A percentile compares a stretch with the other conserved stretches of the same genome.
phyloP scores from a whole-genome alignment of 805 yeast genomes.

The Komagataella phaffii region DNA sequence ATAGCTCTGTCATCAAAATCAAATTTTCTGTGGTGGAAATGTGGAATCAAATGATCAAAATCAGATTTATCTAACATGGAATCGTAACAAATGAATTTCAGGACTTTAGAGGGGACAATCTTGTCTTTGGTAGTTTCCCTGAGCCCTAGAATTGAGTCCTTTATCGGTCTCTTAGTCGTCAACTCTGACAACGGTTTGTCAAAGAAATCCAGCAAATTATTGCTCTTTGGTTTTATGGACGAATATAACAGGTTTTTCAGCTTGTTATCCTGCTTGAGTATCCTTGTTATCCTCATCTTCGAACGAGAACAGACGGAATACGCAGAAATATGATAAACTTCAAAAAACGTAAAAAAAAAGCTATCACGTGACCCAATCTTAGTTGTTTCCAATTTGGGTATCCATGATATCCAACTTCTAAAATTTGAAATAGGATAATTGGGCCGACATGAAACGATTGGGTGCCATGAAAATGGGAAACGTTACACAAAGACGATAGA shows the following conservation, averaged over 20 bases:
- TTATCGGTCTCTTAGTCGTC: neutral
- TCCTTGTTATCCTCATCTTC: neutral
- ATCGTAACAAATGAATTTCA: neutral
- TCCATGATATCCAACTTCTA: neutral
- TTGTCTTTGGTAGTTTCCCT: neutral
- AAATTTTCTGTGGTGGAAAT: neutral
- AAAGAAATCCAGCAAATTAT: neutral
- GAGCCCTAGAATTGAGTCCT: neutral
- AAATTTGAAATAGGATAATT: neutral
- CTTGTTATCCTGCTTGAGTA: neutral
- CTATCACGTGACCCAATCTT: neutral
- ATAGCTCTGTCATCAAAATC: neutral
- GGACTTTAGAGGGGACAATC: neutral
- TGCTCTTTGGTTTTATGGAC: neutral
- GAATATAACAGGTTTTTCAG: neutral
- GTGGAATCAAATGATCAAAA: neutral
- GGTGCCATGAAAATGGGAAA: neutral
- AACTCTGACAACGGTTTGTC: neutral
- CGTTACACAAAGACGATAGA: neutral
- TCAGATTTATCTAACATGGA: neutral
- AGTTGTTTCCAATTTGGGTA: too few species aligned
- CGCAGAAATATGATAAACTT: neutral
- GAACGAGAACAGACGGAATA: neutral
- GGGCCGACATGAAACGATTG: neutral
- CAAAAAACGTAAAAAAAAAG: neutral